Evolutionary conservation across 495 filamentous ascomycete species (phyloP).

Genomic region (Cryomyces minteri): DNA sequence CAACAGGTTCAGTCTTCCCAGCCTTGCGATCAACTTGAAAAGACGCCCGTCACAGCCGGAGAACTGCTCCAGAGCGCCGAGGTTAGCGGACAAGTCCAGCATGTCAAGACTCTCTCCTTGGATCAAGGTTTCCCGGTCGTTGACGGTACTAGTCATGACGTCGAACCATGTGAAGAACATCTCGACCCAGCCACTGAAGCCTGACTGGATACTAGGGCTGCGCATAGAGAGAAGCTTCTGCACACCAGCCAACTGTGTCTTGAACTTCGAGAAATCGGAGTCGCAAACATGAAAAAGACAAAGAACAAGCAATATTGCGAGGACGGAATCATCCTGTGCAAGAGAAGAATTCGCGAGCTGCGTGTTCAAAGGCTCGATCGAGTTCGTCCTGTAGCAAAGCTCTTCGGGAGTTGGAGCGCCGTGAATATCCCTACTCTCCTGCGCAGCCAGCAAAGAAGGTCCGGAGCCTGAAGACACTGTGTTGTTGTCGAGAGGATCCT

Average conservation of each 20-base stretch:
- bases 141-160: conserved; percentile 81
- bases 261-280: conserved; percentile 78
- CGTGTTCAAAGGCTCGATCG: conserved; percentile 66
- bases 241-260: conserved; percentile 84
- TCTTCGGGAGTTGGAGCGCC: conserved; percentile 42
- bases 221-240: conserved; percentile 79
- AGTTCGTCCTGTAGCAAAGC: conserved; percentile 58
- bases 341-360: conserved; percentile 58
- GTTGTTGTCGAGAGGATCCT: conserved; percentile 5
- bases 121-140: conserved; percentile 82
- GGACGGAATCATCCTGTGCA: conserved; percentile 67
- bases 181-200: conserved; percentile 76
- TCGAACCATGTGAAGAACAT: conserved; percentile 95
- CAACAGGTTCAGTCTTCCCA: conserved; percentile 71
- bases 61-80: conserved; percentile 70
- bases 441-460: not conserved
- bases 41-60: conserved; percentile 56
- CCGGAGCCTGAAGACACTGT: not conserved
- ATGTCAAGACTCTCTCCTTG: conserved; percentile 49
- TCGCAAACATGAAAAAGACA: conserved; percentile 91
- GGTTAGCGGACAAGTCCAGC: conserved; percentile 43
- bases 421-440: conserved; percentile 4
- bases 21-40: conserved; percentile 23
- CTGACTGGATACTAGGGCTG: conserved; percentile 39
- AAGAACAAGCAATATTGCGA: conserved; percentile 73